Conservation (phyloP, 345 rosid species). For the Dovyalis caffra region DNA sequence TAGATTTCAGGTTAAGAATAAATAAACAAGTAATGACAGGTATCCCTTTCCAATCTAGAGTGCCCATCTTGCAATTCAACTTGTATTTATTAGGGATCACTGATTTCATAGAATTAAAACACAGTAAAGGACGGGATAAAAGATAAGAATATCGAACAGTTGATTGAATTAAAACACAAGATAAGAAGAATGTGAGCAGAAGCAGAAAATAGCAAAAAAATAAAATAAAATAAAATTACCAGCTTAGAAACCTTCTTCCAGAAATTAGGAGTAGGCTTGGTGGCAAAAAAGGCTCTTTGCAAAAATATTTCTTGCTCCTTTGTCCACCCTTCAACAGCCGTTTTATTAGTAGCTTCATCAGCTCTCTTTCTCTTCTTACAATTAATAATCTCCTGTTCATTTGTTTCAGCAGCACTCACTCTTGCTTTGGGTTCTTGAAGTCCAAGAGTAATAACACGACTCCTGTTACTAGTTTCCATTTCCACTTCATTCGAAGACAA, state of each 20-base stretch:
- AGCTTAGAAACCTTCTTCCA: conserved; percentile 79
- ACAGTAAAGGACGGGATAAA: background rate
- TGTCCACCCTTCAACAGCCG: conserved; percentile 53
- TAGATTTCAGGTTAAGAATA: background rate
- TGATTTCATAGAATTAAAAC: background rate
- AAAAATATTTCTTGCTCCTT: conserved; percentile 64
- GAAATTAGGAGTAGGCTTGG: conserved; percentile 71
- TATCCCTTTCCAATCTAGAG: background rate
- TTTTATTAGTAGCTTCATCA: background rate
- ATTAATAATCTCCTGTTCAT: background rate
- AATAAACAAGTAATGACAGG: background rate
- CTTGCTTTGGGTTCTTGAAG: conserved; percentile 4
- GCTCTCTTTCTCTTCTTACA: conserved; percentile 17
- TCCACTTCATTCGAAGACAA: background rate
- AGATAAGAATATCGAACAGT: too few species aligned
- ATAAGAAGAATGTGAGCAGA: background rate
- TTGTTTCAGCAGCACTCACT: background rate
- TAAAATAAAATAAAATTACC: conserved; percentile 33
- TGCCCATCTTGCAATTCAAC: background rate
- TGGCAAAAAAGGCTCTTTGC: conserved; percentile 68
- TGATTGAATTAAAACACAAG: background rate
- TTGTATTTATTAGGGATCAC: background rate
- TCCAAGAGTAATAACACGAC: background rate
- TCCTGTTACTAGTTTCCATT: conserved; percentile 2
- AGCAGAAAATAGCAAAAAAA: background rate